Evolutionary conservation across 768 basidiomycete genomes (phyloP).

Genomic region (Kwoniella dendrophila): DNA sequence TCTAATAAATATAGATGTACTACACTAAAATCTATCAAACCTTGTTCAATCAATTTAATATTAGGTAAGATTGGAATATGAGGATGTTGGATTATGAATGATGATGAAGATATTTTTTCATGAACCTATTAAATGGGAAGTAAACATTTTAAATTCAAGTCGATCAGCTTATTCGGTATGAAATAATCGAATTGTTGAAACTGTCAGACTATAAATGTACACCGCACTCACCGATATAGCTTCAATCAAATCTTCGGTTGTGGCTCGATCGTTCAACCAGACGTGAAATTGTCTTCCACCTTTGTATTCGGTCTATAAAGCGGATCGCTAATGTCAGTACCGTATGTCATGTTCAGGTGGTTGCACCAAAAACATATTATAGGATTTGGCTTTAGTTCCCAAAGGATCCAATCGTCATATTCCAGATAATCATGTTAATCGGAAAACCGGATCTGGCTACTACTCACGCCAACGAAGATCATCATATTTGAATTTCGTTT

Average conservation of each 20-base stretch:
- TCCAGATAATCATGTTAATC: too few species aligned
- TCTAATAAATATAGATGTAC: constrained; percentile 1
- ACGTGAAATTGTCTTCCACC: constrained; percentile 17
- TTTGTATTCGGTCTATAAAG: constrained; percentile 8
- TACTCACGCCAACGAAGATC: constrained; percentile 19
- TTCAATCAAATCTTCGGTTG: constrained; percentile 3
- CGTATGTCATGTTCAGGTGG: too few species aligned
- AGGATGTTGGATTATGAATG: constrained; percentile 8
- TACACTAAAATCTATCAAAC: not conserved
- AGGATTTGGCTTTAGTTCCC: not conserved
- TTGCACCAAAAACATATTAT: not conserved
- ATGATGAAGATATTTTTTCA: not conserved
- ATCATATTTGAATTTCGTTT: constrained; percentile 9
- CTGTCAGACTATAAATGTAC: too few species aligned
- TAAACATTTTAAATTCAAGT: too few species aligned
- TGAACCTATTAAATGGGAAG: not conserved
- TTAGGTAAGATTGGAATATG: not conserved
- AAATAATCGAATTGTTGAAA: too few species aligned
- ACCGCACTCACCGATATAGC: constrained; percentile 3
- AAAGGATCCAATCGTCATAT: not conserved
- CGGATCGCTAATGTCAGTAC: too few species aligned
- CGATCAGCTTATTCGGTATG: too few species aligned
- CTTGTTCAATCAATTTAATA: not conserved
- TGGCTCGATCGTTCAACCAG: not conserved
- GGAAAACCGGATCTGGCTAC: not conserved